Conservation (phyloP, 306 rosid genomes). For the Trifolium subterraneum region DNA sequence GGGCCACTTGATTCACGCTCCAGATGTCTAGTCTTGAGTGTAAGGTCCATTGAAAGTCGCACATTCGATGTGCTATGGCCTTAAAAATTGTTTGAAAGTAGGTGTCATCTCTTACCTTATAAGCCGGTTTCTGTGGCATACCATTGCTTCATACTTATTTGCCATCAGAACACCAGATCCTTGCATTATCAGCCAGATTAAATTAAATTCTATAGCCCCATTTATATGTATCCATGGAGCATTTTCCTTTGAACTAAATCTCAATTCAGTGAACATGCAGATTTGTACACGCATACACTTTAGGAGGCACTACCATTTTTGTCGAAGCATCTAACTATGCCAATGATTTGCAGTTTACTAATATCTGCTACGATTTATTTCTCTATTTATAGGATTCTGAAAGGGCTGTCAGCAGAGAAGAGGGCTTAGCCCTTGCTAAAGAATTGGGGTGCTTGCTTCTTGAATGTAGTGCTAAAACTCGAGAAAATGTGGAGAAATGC, state of each 20-base stretch:
- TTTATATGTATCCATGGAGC: neutral
- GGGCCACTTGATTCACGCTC: neutral
- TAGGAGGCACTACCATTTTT: neutral
- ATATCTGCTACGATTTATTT: slow-evolving; percentile 2
- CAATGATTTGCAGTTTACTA: slow-evolving; percentile 4
- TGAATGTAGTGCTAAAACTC: slow-evolving; percentile 93
- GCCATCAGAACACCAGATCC: neutral
- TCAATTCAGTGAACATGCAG: neutral
- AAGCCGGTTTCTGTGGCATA: neutral
- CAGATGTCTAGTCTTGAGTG: neutral
- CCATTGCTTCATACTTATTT: neutral
- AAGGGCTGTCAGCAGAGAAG: slow-evolving; percentile 89
- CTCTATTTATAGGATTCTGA: slow-evolving; percentile 69
- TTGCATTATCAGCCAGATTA: neutral
- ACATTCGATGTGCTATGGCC: neutral
- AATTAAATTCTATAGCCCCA: neutral
- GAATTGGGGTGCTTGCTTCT: slow-evolving; percentile 81
- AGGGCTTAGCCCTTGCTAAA: slow-evolving; percentile 86
- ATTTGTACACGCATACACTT: neutral
- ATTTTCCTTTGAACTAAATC: neutral
- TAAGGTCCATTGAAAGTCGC: neutral
- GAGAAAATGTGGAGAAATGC: slow-evolving; percentile 92
- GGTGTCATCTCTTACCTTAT: neutral
- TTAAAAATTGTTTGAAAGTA: neutral
- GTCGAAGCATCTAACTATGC: neutral